Percentiles rank a stretch among this genome's conserved stretches.
These are phyloP conservation scores for Dovyalis caffra DNA, from an alignment of 345 rosid species.

Conservation along the genomic window DNA sequence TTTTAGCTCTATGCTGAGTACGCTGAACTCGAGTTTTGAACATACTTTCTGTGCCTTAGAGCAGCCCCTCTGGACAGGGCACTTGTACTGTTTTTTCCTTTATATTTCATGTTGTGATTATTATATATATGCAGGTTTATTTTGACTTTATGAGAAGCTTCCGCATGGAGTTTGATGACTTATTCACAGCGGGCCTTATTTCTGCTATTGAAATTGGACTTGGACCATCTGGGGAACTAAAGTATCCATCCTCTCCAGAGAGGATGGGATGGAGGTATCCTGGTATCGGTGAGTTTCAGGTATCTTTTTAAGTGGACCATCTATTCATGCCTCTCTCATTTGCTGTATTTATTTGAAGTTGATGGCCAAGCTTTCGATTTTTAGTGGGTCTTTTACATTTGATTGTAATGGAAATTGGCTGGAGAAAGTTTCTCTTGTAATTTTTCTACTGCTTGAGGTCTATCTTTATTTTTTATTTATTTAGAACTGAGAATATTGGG, in stretches of 20 bases:
- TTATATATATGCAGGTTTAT: constrained; percentile 58
- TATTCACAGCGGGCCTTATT: constrained; percentile 65
- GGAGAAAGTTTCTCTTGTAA: background rate
- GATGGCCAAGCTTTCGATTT: background rate
- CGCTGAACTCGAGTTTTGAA: background rate
- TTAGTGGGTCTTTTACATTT: background rate
- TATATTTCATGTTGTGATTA: constrained; percentile 11
- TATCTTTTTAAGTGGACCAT: constrained; percentile 36
- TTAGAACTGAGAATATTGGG: too few relatives aligned
- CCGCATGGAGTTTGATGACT: constrained; percentile 80
- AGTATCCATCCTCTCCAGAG: constrained; percentile 81
- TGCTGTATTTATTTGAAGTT: background rate
- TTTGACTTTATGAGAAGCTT: constrained; percentile 98
- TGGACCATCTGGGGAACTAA: constrained; percentile 87
- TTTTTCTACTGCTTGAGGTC: background rate
- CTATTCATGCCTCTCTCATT: background rate
- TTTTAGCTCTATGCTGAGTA: background rate
- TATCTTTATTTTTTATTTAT: background rate
- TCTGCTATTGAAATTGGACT: constrained; percentile 84
- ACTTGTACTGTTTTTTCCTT: background rate
- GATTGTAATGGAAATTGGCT: background rate
- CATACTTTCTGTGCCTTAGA: background rate
- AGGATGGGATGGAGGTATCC: constrained; percentile 95
- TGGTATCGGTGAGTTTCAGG: constrained; percentile 99
- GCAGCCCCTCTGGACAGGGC: too few relatives aligned